Evolutionary conservation across 2,329 filamentous ascomycete genomes (phyloP).

Genomic region (Hysterium pulicare): DNA sequence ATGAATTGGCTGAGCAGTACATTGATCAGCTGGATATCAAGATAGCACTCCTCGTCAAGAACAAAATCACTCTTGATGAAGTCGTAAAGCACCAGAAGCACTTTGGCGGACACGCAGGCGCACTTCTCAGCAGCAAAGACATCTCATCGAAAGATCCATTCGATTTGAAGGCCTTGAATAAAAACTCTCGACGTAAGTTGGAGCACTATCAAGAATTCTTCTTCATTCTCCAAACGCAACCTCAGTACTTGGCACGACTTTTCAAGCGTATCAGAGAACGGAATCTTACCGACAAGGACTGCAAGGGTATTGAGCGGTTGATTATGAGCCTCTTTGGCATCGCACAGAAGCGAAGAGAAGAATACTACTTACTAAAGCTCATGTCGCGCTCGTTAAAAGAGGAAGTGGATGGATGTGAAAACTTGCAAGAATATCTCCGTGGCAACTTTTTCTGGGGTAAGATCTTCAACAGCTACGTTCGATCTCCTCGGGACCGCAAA

Average conservation of each 20-base stretch:
- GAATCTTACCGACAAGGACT: constrained; percentile 84
- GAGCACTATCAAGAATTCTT: constrained; percentile 97
- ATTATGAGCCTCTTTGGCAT: constrained; percentile 98
- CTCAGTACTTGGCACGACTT: constrained; percentile 85
- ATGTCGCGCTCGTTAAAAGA: constrained; percentile 79
- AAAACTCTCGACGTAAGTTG: constrained; percentile 90
- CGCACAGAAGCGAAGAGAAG: constrained; percentile 92
- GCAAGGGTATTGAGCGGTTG: constrained; percentile 85
- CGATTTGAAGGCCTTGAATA: constrained; percentile 95
- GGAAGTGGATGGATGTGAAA: constrained; percentile 71
- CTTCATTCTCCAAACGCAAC: constrained; percentile 94
- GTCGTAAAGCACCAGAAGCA: constrained; percentile 96
- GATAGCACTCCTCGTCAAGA: constrained; percentile 96
- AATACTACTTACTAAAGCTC: constrained; percentile 92
- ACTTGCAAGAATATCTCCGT: constrained; percentile 79
- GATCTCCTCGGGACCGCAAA: constrained; percentile 87
- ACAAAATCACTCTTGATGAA: constrained; percentile 98
- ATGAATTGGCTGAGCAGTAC: constrained; percentile 95
- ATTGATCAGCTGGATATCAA: constrained; percentile 99
- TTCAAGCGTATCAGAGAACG: constrained; percentile 82
- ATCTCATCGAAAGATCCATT: constrained; percentile 89
- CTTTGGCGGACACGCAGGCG: constrained; percentile 84
- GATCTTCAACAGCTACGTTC: constrained; percentile 79
- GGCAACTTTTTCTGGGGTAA: constrained; percentile 93
- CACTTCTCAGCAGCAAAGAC: constrained; percentile 80